Evolutionary conservation across 2,329 filamentous ascomycete genomes (phyloP).

Genomic region (Hypomyces perniciosus): DNA sequence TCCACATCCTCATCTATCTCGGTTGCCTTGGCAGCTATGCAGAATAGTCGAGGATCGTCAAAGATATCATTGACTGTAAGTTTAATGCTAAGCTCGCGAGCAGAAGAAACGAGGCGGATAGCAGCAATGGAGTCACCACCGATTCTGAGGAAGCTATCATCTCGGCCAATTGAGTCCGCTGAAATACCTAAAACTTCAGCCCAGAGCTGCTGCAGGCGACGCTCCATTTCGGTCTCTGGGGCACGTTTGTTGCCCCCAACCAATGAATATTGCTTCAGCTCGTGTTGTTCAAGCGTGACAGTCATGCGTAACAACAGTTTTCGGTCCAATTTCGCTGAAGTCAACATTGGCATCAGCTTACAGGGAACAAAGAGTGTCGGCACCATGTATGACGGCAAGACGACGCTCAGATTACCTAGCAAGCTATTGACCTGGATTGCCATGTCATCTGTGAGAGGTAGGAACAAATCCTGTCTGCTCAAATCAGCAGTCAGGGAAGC

Average conservation of each 20-base stretch:
- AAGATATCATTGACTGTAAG: constrained; percentile 3
- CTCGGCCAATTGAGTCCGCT: background rate
- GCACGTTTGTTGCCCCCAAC: constrained; percentile 17
- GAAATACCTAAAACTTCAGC: background rate
- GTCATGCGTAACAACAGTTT: constrained; percentile 3
- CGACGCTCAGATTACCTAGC: background rate
- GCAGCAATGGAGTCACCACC: constrained; percentile 8
- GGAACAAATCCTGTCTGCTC: background rate
- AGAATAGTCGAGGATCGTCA: background rate
- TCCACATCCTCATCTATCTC: background rate
- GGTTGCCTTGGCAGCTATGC: background rate
- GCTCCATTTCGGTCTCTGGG: constrained; percentile 17
- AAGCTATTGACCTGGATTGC: background rate
- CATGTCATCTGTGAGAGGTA: background rate
- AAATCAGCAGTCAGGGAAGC: background rate
- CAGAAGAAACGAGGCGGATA: constrained; percentile 2
- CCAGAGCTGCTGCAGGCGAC: constrained; percentile 1
- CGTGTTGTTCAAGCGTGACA: background rate
- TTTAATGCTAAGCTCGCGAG: background rate
- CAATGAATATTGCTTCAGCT: constrained; percentile 16
- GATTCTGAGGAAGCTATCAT: constrained; percentile 8
- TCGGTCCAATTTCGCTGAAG: constrained; percentile 11
- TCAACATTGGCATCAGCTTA: background rate
- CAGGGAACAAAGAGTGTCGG: constrained; percentile 4
- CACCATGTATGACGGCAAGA: constrained; percentile 3